A percentile compares a stretch with the other conserved stretches of the same genome.
phyloP scores from a whole-genome alignment of 306 rosid genomes.

The Arachis hypogaea region DNA sequence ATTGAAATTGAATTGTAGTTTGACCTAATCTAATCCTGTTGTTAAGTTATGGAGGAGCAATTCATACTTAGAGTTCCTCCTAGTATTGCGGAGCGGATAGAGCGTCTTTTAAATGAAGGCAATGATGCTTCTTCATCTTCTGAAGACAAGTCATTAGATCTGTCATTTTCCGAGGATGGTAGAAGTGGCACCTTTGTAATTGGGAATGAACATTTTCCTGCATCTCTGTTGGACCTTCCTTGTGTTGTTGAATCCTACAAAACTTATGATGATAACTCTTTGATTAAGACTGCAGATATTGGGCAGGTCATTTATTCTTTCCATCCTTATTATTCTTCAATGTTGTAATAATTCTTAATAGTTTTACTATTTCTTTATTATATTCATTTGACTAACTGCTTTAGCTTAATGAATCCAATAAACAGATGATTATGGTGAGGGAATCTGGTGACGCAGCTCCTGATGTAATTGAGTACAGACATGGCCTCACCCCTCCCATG shows the following conservation, averaged over 20 bases:
- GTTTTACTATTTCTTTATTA: not conserved
- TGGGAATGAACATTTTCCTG: constrained; percentile 70
- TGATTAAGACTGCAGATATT: constrained; percentile 71
- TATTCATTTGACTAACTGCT: constrained; percentile 1
- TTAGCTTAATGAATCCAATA: not conserved
- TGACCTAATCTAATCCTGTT: constrained; percentile 2
- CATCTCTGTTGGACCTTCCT: constrained; percentile 87
- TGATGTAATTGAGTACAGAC: constrained; percentile 76
- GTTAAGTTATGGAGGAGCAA: constrained; percentile 51
- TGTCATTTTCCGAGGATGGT: constrained; percentile 45
- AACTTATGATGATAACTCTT: constrained; percentile 79
- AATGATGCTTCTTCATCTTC: constrained; percentile 40
- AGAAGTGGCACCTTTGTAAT: constrained; percentile 45
- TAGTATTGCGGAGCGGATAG: constrained; percentile 42
- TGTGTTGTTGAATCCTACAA: constrained; percentile 75
- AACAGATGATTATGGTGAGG: constrained; percentile 51
- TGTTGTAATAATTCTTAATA: not conserved
- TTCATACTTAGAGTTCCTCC: constrained; percentile 52
- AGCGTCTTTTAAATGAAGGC: constrained; percentile 43
- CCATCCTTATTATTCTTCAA: constrained; percentile 3
- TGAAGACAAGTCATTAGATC: constrained; percentile 47
- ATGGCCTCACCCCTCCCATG: constrained; percentile 96
- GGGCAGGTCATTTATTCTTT: constrained; percentile 39
- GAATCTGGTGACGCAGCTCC: constrained; percentile 50
- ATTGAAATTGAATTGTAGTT: not conserved